These are phyloP conservation scores for Tuber indicum DNA, from an alignment of 495 filamentous ascomycete genomes.

Conservation along the genomic window DNA sequence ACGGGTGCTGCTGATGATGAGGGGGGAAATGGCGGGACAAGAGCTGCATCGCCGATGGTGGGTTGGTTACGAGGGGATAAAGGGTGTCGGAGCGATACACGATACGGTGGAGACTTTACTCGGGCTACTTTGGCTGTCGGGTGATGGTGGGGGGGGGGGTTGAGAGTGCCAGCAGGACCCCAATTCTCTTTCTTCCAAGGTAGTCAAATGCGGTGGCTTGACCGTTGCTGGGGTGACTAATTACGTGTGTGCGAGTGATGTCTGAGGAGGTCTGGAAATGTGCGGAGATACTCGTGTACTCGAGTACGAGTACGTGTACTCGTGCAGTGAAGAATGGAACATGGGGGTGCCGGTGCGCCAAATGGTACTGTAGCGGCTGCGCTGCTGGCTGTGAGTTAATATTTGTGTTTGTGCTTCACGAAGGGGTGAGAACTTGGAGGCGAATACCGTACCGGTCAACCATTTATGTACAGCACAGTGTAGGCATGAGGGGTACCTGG, in stretches of 20 bases:
- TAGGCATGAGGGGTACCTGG: conserved; percentile 2
- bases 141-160: background rate
- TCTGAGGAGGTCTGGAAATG: background rate
- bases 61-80: conserved; percentile 2
- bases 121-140: background rate
- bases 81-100: background rate
- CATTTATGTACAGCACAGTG: background rate
- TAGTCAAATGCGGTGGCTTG: background rate
- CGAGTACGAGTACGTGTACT: background rate
- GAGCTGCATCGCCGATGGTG: conserved; percentile 1
- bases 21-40: background rate
- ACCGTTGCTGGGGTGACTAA: background rate
- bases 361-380: background rate
- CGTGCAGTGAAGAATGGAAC: background rate
- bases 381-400: background rate
- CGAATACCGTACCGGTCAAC: background rate
- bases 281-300: background rate
- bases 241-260: background rate
- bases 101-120: conserved; percentile 1
- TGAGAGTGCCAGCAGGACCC: background rate
- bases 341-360: background rate
- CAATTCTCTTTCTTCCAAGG: background rate
- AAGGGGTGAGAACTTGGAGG: background rate
- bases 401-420: background rate
- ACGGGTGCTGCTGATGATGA: background rate